Conservation (phyloP, 1,284 basidiomycete species). For the Tetrapyrgos nigripes region DNA sequence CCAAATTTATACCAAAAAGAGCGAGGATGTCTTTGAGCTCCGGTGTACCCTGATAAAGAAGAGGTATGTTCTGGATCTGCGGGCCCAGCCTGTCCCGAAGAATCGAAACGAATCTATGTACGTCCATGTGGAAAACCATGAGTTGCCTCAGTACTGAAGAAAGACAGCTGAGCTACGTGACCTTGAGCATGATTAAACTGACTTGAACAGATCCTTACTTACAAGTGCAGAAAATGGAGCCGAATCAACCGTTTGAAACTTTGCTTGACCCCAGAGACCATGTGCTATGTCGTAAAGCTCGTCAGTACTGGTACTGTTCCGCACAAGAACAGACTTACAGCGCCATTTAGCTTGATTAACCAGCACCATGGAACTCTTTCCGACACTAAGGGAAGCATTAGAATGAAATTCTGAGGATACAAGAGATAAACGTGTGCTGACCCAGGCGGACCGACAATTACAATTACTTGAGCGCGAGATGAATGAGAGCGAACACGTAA, state of each 20-base stretch:
- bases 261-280: slow-evolving; percentile 77
- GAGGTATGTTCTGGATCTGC: slow-evolving; percentile 68
- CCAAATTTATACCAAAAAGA: slow-evolving; percentile 58
- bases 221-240: slow-evolving; percentile 73
- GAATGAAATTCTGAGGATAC: not conserved
- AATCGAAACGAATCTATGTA: slow-evolving; percentile 67
- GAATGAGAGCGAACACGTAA: slow-evolving; percentile 46
- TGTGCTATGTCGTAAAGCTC: slow-evolving; percentile 54
- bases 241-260: slow-evolving; percentile 67
- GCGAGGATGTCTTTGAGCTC: slow-evolving; percentile 68
- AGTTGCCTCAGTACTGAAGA: slow-evolving; percentile 74
- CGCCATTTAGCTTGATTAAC: slow-evolving; percentile 75
- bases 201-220: slow-evolving; percentile 24
- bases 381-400: slow-evolving; percentile 48
- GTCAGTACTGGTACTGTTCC: slow-evolving; percentile 1
- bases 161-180: slow-evolving; percentile 61
- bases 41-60: slow-evolving; percentile 72
- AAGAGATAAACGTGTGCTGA: slow-evolving; percentile 33
- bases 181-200: not conserved
- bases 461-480: slow-evolving; percentile 61
- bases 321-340: slow-evolving; percentile 44
- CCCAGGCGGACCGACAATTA: slow-evolving; percentile 72
- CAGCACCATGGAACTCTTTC: slow-evolving; percentile 74
- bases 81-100: slow-evolving; percentile 67
- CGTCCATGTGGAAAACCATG: slow-evolving; percentile 73